Evolutionary conservation across 805 yeast species (phyloP).

Genomic region (Saccharomycopsis oosterbeekiorum): DNA sequence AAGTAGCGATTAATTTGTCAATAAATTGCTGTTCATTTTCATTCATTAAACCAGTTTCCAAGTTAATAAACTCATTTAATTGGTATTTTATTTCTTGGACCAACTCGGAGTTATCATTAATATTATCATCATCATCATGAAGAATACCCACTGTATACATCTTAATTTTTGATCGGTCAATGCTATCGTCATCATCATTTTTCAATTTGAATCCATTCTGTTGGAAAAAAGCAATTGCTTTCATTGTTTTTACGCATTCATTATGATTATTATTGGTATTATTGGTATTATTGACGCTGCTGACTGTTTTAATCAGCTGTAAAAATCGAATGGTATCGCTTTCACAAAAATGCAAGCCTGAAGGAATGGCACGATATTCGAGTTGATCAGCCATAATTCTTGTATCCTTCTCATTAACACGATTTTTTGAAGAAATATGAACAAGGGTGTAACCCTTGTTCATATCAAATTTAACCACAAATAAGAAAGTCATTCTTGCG

Average conservation of each 20-base stretch:
- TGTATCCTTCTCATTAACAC: neutral
- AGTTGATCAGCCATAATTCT: neutral
- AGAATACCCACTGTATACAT: constrained; percentile 17
- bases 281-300: neutral
- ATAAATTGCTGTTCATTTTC: neutral
- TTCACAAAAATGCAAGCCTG: constrained; percentile 12
- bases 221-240: constrained; percentile 10
- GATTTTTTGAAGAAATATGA: neutral
- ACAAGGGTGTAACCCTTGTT: constrained; percentile 8
- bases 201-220: constrained; percentile 13
- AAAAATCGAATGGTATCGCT: constrained; percentile 12
- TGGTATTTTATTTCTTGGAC: neutral
- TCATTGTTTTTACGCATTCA: neutral
- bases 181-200: neutral
- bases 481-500: neutral
- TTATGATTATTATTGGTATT: no score
- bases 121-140: neutral
- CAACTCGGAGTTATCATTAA: neutral
- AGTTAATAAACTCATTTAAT: neutral
- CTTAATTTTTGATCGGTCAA: constrained; percentile 7
- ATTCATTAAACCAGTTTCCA: neutral
- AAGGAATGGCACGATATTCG: constrained; percentile 15
- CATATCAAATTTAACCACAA: constrained; percentile 16
- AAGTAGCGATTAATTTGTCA: neutral
- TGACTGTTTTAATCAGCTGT: neutral